Conservation (phyloP, 2,329 filamentous ascomycete genomes). For the Colletotrichum zoysiae region DNA sequence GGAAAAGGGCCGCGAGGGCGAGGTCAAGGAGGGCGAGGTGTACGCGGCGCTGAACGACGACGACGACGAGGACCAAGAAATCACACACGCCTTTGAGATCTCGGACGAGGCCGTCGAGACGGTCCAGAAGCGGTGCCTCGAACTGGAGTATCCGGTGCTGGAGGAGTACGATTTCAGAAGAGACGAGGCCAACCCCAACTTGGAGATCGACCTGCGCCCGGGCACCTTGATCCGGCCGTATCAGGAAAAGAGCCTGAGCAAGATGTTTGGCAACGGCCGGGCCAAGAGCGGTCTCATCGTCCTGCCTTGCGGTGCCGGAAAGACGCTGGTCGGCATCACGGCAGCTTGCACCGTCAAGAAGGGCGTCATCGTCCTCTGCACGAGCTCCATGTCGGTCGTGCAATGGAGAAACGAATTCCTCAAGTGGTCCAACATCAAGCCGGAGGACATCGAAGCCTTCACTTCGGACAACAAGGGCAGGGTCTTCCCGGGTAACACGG, state of each 20-base stretch:
- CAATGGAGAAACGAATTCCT: conserved; percentile 98
- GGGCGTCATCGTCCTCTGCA: conserved; percentile 93
- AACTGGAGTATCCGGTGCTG: conserved; percentile 86
- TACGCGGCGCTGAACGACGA: conserved; percentile 83
- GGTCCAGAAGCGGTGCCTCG: conserved; percentile 90
- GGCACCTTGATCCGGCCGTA: conserved; percentile 93
- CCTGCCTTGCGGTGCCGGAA: conserved; percentile 94
- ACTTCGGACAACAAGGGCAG: conserved; percentile 91
- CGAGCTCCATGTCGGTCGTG: conserved; percentile 96
- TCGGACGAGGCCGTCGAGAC: conserved; percentile 83
- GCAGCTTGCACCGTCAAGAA: conserved; percentile 98
- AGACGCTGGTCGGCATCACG: conserved; percentile 98
- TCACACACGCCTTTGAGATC: conserved; percentile 95
- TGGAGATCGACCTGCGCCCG: conserved; percentile 94
- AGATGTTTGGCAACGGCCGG: conserved; percentile 99
- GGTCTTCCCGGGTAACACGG: conserved; percentile 86
- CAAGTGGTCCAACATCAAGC: conserved; percentile 97
- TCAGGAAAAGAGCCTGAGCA: conserved; percentile 96
- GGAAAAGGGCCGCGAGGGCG: conserved; percentile 60
- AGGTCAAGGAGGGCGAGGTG: conserved; percentile 74
- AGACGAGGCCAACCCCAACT: conserved; percentile 87
- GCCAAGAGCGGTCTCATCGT: conserved; percentile 98
- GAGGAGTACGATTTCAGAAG: conserved; percentile 98
- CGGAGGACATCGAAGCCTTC: conserved; percentile 93
- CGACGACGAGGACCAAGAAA: conserved; percentile 87